These are phyloP conservation scores for Xylariaceae sp. DNA, from an alignment of 2,329 filamentous ascomycete species.

Conservation along the genomic window DNA sequence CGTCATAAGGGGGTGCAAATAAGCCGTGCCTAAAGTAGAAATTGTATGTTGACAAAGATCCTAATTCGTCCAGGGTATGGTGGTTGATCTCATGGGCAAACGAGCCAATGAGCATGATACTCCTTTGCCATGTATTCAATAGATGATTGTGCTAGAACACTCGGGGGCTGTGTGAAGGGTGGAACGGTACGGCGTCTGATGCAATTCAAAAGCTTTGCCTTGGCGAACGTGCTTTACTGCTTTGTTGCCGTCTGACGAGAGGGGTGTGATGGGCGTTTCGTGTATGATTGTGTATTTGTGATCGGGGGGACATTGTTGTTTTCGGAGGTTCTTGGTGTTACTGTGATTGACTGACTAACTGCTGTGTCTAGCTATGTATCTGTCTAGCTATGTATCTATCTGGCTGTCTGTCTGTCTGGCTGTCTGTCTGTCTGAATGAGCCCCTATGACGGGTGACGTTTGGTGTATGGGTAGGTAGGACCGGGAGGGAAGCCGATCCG, in stretches of 20 bases:
- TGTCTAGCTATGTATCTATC: neutral
- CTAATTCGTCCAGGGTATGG: conserved; percentile 35
- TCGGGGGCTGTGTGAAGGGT: neutral
- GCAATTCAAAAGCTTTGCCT: too few relatives aligned
- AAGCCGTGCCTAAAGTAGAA: conserved; percentile 35
- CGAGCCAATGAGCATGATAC: conserved; percentile 17
- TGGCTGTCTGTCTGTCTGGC: neutral
- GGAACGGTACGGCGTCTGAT: neutral
- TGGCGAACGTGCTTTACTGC: neutral
- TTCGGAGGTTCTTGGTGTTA: neutral
- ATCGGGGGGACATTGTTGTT: neutral
- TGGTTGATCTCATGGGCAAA: conserved; percentile 24
- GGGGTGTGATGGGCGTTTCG: neutral
- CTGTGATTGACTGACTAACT: neutral
- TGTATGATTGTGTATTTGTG: neutral
- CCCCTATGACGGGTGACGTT: too few relatives aligned
- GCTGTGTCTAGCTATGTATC: neutral
- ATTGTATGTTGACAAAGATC: conserved; percentile 43
- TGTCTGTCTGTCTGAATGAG: neutral
- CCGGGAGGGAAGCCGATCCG: neutral
- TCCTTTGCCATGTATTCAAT: conserved; percentile 8
- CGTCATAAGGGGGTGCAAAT: conserved; percentile 25
- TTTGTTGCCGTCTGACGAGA: neutral
- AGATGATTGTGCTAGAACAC: neutral
- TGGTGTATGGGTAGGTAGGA: neutral